phyloP scores from a whole-genome alignment of 441 rosid genomes.

The Francoa sonchifolia region DNA sequence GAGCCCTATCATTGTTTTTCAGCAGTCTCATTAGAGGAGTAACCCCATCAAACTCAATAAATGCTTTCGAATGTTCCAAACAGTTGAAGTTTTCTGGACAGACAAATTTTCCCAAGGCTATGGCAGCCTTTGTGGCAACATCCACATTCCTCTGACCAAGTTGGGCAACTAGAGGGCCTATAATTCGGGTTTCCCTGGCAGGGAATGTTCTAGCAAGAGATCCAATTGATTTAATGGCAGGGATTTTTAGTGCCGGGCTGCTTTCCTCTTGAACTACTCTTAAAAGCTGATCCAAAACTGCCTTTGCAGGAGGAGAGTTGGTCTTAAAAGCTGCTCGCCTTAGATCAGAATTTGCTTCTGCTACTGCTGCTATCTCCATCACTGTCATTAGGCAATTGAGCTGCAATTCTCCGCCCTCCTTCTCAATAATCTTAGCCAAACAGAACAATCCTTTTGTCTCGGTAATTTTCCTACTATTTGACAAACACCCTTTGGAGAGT shows the following conservation, averaged over 20 bases:
- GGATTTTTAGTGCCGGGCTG: slow-evolving; percentile 20
- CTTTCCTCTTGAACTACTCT: slow-evolving; percentile 29
- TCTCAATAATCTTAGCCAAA: slow-evolving; percentile 40
- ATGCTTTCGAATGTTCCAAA: slow-evolving; percentile 35
- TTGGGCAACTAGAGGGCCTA: slow-evolving; percentile 33
- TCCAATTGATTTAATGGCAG: slow-evolving; percentile 48
- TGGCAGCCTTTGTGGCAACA: slow-evolving; percentile 40
- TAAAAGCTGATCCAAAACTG: slow-evolving; percentile 45
- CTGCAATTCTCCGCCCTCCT: slow-evolving; percentile 41
- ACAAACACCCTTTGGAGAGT: slow-evolving; percentile 24
- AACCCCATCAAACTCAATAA: slow-evolving; percentile 40
- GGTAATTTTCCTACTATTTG: slow-evolving; percentile 29
- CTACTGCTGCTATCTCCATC: slow-evolving; percentile 39
- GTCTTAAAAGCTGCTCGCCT: slow-evolving; percentile 45
- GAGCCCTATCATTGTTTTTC: slow-evolving; percentile 26
- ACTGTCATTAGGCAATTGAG: slow-evolving; percentile 44
- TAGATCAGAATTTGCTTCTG: slow-evolving; percentile 41
- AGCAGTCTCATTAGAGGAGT: slow-evolving; percentile 33
- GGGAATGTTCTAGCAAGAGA: slow-evolving; percentile 51
- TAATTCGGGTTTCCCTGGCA: slow-evolving; percentile 39
- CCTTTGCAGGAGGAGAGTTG: slow-evolving; percentile 57
- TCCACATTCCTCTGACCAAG: slow-evolving; percentile 24
- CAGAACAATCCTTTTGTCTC: slow-evolving; percentile 56
- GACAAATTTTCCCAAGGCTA: slow-evolving; percentile 42
- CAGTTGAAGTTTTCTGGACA: slow-evolving; percentile 41